Evolutionary conservation across 805 yeast species (phyloP).

Genomic region (Wickerhamomyces hampshirensis): DNA sequence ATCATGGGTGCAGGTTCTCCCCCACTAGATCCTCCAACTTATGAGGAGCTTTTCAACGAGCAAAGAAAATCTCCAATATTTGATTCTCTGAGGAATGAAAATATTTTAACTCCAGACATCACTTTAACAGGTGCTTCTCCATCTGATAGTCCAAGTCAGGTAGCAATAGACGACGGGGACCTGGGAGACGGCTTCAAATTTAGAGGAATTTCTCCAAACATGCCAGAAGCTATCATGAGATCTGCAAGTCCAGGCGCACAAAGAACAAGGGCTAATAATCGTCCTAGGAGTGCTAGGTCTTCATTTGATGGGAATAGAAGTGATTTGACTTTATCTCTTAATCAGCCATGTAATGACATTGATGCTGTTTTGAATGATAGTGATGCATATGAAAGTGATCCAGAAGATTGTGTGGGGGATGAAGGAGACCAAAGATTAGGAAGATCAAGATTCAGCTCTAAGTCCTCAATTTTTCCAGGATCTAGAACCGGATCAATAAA

Average conservation of each 20-base stretch:
- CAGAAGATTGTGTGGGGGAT: conserved; percentile 3
- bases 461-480: conserved; percentile 7
- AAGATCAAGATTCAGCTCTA: conserved; percentile 14
- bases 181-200: conserved; percentile 28
- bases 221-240: conserved; percentile 31
- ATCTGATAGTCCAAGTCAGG: not conserved
- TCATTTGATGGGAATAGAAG: conserved; percentile 12
- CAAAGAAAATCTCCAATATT: conserved; percentile 7
- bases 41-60: conserved; percentile 25
- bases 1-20: conserved; percentile 15
- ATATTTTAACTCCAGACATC: conserved; percentile 8
- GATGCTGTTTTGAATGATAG: conserved; percentile 5
- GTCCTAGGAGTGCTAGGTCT: conserved; percentile 14
- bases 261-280: conserved; percentile 14
- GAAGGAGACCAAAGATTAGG: conserved; percentile 2
- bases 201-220: conserved; percentile 27
- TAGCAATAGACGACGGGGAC: conserved; percentile 22
- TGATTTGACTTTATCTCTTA: conserved; percentile 5
- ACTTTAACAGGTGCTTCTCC: conserved; percentile 15
- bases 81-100: not conserved
- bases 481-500: conserved; percentile 12
- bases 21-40: conserved; percentile 32
- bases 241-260: conserved; percentile 28
- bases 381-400: conserved; percentile 3
- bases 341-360: conserved; percentile 1